These are phyloP conservation scores for Peniophora sp. DNA, from an alignment of 1,284 basidiomycete species.

Conservation along the genomic window DNA sequence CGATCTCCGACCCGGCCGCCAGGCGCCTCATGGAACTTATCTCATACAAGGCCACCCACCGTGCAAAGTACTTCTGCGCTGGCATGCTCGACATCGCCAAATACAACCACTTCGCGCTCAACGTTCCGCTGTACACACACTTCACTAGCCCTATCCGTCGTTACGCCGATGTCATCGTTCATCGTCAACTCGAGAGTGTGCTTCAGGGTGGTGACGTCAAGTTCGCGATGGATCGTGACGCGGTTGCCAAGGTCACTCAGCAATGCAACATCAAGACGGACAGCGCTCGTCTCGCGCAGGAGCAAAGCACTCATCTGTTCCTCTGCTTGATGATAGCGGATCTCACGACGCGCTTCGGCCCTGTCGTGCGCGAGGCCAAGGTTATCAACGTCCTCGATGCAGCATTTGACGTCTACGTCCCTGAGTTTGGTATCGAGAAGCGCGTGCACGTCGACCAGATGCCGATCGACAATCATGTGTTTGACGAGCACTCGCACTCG, in stretches of 20 bases:
- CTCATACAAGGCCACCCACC: conserved; percentile 82
- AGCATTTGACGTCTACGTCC: conserved; percentile 91
- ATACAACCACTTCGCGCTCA: conserved; percentile 91
- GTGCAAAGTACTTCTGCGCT: conserved; percentile 96
- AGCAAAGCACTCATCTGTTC: conserved; percentile 93
- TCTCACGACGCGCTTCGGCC: conserved; percentile 89
- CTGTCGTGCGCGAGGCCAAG: conserved; percentile 87
- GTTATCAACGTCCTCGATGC: conserved; percentile 93
- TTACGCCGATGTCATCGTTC: conserved; percentile 93
- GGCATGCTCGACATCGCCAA: conserved; percentile 99
- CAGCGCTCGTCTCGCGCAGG: conserved; percentile 87
- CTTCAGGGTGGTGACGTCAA: conserved; percentile 72
- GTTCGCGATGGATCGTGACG: conserved; percentile 95
- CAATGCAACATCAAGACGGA: conserved; percentile 95
- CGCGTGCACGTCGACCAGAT: conserved; percentile 98
- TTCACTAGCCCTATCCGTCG: conserved; percentile 93
- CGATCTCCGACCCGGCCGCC: conserved; percentile 66
- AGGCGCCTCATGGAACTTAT: conserved; percentile 74
- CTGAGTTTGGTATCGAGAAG: conserved; percentile 97
- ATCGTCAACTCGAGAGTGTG: conserved; percentile 94
- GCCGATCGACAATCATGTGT: conserved; percentile 93
- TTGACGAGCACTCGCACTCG: conserved; percentile 86
- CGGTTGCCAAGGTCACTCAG: conserved; percentile 94
- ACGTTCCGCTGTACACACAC: conserved; percentile 91
- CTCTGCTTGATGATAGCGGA: conserved; percentile 91